phyloP scores from a whole-genome alignment of 805 yeast genomes.

The Spathaspora arborariae region DNA sequence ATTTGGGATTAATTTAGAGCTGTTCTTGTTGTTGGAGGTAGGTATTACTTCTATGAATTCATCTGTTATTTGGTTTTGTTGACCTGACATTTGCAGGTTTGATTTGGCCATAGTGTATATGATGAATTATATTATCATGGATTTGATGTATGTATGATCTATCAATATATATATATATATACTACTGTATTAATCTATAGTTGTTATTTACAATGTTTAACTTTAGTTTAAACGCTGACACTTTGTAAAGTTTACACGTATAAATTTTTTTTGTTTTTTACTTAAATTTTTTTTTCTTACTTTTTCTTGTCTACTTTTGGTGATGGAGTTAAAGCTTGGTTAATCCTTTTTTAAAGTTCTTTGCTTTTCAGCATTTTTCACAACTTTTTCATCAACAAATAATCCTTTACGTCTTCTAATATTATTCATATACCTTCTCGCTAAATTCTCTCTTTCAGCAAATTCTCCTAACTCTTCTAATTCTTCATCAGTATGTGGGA shows the following conservation, averaged over 20 bases:
- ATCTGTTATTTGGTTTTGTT: neutral
- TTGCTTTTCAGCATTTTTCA: conserved; percentile 91
- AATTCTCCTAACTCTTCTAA: conserved; percentile 88
- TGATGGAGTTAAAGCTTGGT: neutral
- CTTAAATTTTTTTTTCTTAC: neutral
- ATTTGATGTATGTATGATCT: neutral
- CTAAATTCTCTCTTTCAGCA: conserved; percentile 90
- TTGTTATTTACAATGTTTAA: neutral
- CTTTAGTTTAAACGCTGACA: neutral
- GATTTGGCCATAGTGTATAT: neutral
- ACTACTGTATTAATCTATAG: neutral
- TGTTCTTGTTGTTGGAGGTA: neutral
- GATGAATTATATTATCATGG: neutral
- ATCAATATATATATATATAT: neutral
- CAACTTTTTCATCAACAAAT: conserved; percentile 84
- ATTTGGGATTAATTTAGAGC: neutral
- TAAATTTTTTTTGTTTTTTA: neutral
- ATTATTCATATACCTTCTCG: conserved; percentile 77
- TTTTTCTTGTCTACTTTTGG: neutral
- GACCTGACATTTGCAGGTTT: conserved; percentile 3
- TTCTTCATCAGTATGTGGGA: conserved; percentile 96
- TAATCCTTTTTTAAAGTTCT: conserved; percentile 76
- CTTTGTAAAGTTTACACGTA: neutral
- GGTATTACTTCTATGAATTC: neutral
- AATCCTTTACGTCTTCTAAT: conserved; percentile 86